phyloP scores from a whole-genome alignment of 176 grass and related monocot genomes.

The Tillandsia fasciculata region DNA sequence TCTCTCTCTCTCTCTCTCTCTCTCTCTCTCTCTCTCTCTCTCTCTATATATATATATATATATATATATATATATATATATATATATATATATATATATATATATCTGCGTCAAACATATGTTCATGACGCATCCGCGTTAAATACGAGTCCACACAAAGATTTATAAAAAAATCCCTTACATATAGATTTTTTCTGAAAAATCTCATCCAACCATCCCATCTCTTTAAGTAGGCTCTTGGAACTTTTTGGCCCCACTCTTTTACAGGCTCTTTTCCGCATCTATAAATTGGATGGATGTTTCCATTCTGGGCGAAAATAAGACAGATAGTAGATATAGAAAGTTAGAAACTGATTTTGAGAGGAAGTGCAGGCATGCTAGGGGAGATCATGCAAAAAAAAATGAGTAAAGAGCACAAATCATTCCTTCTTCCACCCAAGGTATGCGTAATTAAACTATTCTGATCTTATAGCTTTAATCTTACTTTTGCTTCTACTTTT shows the following conservation, averaged over 20 bases:
- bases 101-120: too few species aligned
- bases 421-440: conserved; percentile 14
- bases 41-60: too few species aligned
- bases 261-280: conserved; percentile 1
- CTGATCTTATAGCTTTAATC: conserved; percentile 3
- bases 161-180: too few species aligned
- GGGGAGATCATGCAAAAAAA: neutral
- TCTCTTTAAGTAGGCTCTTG: too few species aligned
- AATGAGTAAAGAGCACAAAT: conserved; percentile 5
- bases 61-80: too few species aligned
- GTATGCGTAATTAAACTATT: conserved; percentile 22
- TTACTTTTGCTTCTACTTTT: neutral
- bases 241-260: conserved; percentile 12
- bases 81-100: too few species aligned
- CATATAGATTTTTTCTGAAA: too few species aligned
- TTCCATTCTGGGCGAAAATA: neutral
- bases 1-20: too few species aligned
- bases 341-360: neutral
- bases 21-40: too few species aligned
- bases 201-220: too few species aligned
- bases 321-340: neutral
- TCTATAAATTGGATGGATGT: conserved; percentile 30
- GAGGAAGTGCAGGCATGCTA: neutral
- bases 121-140: too few species aligned
- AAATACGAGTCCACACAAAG: too few species aligned